phyloP scores from a whole-genome alignment of 2,329 filamentous ascomycete species.

The Verticillium tricorpus region DNA sequence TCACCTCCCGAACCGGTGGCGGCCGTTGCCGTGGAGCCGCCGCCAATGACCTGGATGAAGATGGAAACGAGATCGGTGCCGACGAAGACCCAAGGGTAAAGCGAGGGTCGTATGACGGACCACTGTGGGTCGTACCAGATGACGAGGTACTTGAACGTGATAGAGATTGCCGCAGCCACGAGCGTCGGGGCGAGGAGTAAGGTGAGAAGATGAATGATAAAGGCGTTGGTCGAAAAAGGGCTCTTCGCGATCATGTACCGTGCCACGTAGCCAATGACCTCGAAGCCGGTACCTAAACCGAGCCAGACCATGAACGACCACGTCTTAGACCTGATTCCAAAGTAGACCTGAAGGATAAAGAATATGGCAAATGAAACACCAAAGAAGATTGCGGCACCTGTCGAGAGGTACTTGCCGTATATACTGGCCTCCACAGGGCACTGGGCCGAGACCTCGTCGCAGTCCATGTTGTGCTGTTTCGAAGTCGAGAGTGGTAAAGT shows the following conservation, averaged over 20 bases:
- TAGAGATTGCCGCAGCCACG: constrained; percentile 38
- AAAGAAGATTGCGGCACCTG: not conserved
- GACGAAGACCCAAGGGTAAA: constrained; percentile 47
- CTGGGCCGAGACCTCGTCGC: not conserved
- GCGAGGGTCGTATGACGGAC: constrained; percentile 32
- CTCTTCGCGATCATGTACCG: constrained; percentile 18
- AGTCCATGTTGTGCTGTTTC: not conserved
- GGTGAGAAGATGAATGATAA: constrained; percentile 35
- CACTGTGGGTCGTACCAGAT: constrained; percentile 34
- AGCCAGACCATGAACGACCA: constrained; percentile 3
- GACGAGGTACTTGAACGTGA: constrained; percentile 41
- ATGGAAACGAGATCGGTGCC: constrained; percentile 39
- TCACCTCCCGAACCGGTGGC: constrained; percentile 4
- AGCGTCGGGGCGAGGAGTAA: constrained; percentile 38
- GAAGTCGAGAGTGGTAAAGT: not conserved
- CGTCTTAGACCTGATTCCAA: not conserved
- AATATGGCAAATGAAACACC: not conserved
- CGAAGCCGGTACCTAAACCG: not conserved
- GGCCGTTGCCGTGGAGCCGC: constrained; percentile 8
- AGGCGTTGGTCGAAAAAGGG: constrained; percentile 32
- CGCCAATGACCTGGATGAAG: constrained; percentile 18
- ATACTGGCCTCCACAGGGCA: not conserved
- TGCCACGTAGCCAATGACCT: not conserved
- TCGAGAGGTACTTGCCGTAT: not conserved
- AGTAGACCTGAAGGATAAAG: not conserved